These are phyloP conservation scores for Hypoxylon sp. DNA, from an alignment of 2,329 filamentous ascomycete species.

Conservation along the genomic window DNA sequence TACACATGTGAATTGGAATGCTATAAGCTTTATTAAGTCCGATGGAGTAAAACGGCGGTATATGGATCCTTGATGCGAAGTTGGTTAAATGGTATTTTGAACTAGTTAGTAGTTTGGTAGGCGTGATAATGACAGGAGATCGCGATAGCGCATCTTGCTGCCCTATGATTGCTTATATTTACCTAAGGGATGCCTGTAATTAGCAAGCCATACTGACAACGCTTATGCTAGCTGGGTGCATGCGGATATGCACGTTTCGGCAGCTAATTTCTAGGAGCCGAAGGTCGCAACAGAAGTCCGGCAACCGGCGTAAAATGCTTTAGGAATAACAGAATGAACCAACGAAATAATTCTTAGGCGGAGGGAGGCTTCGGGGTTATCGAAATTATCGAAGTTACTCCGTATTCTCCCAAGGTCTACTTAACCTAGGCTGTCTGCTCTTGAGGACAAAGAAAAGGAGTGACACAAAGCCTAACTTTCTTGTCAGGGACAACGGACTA, in stretches of 20 bases:
- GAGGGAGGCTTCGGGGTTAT: too few species aligned
- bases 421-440: slow-evolving; percentile 6
- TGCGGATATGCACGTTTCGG: slow-evolving; percentile 24
- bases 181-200: slow-evolving; percentile 12
- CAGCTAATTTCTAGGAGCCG: slow-evolving; percentile 21
- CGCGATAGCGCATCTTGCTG: background rate
- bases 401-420: background rate
- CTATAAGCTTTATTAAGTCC: background rate
- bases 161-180: background rate
- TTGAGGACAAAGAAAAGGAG: slow-evolving; percentile 1
- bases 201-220: slow-evolving; percentile 5
- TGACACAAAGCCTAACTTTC: slow-evolving; percentile 8
- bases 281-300: slow-evolving; percentile 27
- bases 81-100: background rate
- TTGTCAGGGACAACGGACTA: background rate
- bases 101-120: background rate
- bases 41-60: background rate
- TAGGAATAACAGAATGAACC: too few species aligned
- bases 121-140: slow-evolving; percentile 4
- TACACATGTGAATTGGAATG: background rate
- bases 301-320: slow-evolving; percentile 13
- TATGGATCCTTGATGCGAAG: too few species aligned
- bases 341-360: background rate
- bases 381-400: too few species aligned
- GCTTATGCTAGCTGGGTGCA: background rate